phyloP scores from a whole-genome alignment of 2,329 filamentous ascomycete genomes.

The Graphilbum ipis-grandicollis region DNA sequence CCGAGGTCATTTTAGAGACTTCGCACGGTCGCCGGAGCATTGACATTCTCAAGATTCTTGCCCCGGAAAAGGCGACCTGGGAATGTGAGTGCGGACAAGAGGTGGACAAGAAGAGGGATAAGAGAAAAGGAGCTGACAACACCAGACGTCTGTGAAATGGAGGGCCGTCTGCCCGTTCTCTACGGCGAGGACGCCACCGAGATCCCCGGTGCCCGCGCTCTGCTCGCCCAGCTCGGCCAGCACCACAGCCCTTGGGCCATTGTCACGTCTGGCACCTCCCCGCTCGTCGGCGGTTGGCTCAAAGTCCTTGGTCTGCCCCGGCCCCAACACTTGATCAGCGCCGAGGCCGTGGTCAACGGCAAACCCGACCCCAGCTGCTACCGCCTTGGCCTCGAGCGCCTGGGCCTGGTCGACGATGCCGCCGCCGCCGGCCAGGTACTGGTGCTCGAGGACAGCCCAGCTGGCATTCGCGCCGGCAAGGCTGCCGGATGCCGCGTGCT shows the following conservation, averaged over 20 bases:
- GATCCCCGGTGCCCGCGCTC: conserved; percentile 62
- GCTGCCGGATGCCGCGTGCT: conserved; percentile 73
- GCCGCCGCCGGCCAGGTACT: conserved; percentile 34
- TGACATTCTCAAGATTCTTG: conserved; percentile 63
- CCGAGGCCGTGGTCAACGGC: conserved; percentile 57
- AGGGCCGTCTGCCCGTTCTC: conserved; percentile 58
- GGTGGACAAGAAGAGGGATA: background rate
- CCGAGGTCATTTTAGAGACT: conserved; percentile 70
- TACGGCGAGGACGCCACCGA: conserved; percentile 67
- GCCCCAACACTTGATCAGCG: conserved; percentile 52
- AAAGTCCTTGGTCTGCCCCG: conserved; percentile 44
- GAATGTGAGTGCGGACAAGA: conserved; percentile 52
- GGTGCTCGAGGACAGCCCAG: conserved; percentile 79
- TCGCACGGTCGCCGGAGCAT: conserved; percentile 85
- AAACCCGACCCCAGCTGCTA: conserved; percentile 70
- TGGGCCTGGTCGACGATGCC: conserved; percentile 31
- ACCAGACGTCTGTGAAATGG: conserved; percentile 64
- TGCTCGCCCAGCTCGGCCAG: conserved; percentile 48
- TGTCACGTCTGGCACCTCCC: conserved; percentile 56
- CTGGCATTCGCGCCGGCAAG: conserved; percentile 69
- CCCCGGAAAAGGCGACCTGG: conserved; percentile 77
- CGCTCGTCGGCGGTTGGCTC: conserved; percentile 57
- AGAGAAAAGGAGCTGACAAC: too few relatives aligned
- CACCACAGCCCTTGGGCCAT: conserved; percentile 65
- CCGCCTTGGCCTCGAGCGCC: conserved; percentile 43